Evolutionary conservation across 805 yeast species (phyloP).

Genomic region (Ogataea wickerhamii): DNA sequence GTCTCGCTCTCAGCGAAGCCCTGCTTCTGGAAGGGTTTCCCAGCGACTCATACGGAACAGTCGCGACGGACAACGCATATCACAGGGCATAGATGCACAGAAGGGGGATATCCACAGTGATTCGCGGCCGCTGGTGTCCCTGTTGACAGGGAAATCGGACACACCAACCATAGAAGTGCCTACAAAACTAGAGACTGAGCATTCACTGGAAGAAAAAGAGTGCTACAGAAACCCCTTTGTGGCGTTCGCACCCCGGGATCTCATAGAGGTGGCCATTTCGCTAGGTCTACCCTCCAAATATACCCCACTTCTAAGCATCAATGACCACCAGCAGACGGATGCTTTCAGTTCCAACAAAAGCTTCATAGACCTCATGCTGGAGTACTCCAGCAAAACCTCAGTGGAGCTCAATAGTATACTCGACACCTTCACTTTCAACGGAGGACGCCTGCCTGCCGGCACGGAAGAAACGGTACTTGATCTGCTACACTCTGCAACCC

Average conservation of each 20-base stretch:
- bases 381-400: constrained; percentile 4
- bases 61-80: no score
- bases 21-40: no score
- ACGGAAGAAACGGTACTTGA: constrained; percentile 1
- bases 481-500: not conserved
- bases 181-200: constrained; percentile 1
- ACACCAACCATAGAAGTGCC: constrained; percentile 13
- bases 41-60: no score
- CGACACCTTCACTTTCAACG: constrained; percentile 1
- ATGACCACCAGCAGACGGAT: constrained; percentile 14
- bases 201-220: constrained; percentile 15
- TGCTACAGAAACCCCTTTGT: constrained; percentile 16
- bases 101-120: no score
- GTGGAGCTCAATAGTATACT: not conserved
- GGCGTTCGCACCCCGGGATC: constrained; percentile 12
- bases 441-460: constrained; percentile 5
- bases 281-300: constrained; percentile 13
- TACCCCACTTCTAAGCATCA: constrained; percentile 15
- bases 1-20: no score
- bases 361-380: constrained; percentile 13
- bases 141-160: no score
- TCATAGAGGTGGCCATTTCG: constrained; percentile 14
- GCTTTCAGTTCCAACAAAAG: constrained; percentile 7
- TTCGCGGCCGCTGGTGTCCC: no score
- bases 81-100: no score